Conservation (phyloP, 1,284 basidiomycete genomes). For the Naganishia cerealis region DNA sequence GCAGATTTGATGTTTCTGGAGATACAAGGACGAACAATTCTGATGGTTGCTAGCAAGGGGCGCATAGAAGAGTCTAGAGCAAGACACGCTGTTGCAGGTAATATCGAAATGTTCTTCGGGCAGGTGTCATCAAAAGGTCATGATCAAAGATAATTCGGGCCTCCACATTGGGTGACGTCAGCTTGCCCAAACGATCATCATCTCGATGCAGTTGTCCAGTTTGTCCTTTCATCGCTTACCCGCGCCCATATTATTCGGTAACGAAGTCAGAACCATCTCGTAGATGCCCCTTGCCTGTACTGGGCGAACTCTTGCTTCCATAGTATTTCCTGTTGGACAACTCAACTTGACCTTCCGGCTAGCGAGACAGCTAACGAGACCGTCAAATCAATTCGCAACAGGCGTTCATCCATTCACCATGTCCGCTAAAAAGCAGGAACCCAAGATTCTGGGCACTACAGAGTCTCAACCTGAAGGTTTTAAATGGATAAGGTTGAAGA, state of each 20-base stretch:
- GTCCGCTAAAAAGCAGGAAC: conserved; percentile 37
- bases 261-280: neutral
- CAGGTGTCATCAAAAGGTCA: too few species aligned
- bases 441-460: conserved; percentile 44
- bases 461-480: conserved; percentile 44
- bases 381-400: neutral
- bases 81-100: neutral
- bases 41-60: neutral
- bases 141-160: too few species aligned
- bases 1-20: neutral
- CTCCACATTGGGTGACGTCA: too few species aligned
- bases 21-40: neutral
- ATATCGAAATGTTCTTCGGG: neutral
- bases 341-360: neutral
- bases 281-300: neutral
- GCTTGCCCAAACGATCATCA: too few species aligned
- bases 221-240: neutral
- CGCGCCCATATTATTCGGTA: neutral
- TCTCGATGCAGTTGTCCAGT: neutral
- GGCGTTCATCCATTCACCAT: conserved; percentile 11
- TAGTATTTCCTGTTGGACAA: neutral
- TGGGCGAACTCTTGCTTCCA: neutral
- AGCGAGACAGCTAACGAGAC: neutral
- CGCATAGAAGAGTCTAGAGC: neutral
- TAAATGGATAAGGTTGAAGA: conserved; percentile 51